These are phyloP conservation scores for Catenaria anguillulae DNA, from an alignment of 371 early-diverging fungal genomes.

Conservation along the genomic window DNA sequence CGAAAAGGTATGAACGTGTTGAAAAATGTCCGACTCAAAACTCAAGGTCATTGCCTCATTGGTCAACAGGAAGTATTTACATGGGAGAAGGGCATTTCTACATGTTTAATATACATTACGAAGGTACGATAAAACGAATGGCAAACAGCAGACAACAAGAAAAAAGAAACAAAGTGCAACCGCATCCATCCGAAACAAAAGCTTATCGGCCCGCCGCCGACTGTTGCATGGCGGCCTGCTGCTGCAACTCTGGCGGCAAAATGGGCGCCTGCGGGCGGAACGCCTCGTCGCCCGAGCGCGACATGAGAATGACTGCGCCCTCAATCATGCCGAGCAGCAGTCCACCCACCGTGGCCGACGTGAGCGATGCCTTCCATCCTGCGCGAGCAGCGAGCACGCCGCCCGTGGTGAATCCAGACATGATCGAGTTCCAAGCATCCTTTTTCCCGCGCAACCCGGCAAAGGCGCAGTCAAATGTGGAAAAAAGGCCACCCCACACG, in stretches of 20 bases:
- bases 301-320: constrained; percentile 71
- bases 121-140: too few relatives aligned
- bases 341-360: constrained; percentile 82
- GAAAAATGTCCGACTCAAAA: too few relatives aligned
- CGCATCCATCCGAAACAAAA: too few relatives aligned
- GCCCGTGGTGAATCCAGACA: constrained; percentile 85
- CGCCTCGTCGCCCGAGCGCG: constrained; percentile 12
- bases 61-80: too few relatives aligned
- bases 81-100: too few relatives aligned
- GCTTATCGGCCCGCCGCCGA: background rate
- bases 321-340: constrained; percentile 85
- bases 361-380: constrained; percentile 66
- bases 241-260: background rate
- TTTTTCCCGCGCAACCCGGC: constrained; percentile 86
- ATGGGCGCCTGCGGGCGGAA: constrained; percentile 2
- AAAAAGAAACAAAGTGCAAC: too few relatives aligned
- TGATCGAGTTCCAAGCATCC: constrained; percentile 88
- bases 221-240: background rate
- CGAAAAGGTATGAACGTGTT: too few relatives aligned
- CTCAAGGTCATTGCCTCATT: too few relatives aligned
- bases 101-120: too few relatives aligned
- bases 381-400: constrained; percentile 82
- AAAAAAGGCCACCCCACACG: constrained; percentile 94
- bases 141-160: background rate
- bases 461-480: constrained; percentile 86